Evolutionary conservation across 805 yeast species (phyloP), one percentile per base, ranked within the genome.

Genomic region (Candida saitoana): DNA sequence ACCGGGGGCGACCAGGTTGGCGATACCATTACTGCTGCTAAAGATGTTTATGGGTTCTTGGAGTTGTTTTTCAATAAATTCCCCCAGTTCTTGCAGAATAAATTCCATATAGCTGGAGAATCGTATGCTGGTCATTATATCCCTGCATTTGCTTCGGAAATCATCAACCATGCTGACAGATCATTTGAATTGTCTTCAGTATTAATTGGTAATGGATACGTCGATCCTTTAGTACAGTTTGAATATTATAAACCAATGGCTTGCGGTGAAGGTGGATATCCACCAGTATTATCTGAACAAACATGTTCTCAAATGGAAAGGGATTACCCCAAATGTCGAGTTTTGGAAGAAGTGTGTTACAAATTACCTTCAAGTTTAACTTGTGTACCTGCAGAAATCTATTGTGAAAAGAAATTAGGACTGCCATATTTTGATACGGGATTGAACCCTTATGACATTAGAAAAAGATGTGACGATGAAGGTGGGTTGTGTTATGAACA

Each of bases 121-220:
- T 84, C 95, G 6, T 89, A 90, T 57, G 96, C 91, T 15, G 96
- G 97, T 39, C 95, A 88, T 59, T 90, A 91, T 66, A 85, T 90
- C 50, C 99, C 99, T 16, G 86, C 77, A 7, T 86, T 89, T 64
- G 95, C 95, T 5, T 61, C 77, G 44, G 95, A 87, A 62, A 87
- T 89, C 52, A 67, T 87, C 53, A 69, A 77, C 31, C 87, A 85
- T 55, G 71, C 76, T 18, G 83, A 81, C 46, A 64, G 70, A 50
- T 51, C 63, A 6, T 65, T 67, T 38, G 65, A 66, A 30, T 61
- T 67, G 47, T 29, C 55, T 17, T 67, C 73, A 3, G 67, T 69
- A 9, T 54, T 70, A 48, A 68, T 70, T 36, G 76, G 76, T 12
- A 70, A 70, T 50, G 76, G 76, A 35, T 62, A 68, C 45, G 68